Base-by-base conservation (phyloP, 2,329 filamentous ascomycete genomes). In the Colletotrichum nymphaeae region DNA sequence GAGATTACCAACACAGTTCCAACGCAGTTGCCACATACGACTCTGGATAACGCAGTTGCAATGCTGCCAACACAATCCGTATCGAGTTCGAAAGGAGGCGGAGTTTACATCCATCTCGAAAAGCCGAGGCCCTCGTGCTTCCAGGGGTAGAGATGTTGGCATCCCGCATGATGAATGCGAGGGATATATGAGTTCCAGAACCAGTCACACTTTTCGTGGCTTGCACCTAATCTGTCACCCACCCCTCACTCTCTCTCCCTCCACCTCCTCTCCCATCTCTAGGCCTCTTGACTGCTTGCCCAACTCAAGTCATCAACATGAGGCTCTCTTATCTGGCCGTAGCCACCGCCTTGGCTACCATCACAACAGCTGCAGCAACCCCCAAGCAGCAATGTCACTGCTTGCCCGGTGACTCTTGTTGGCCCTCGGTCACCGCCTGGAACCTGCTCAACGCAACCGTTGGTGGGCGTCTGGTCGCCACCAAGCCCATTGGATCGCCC, bases 371-470 rank as follows among this genome's bases (percentile, higher is more conserved):
- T 28, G 71, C 71, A 4, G 69, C 56, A 26, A 52, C 69, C 19
- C 63, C 72, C 57, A 73, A 55, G 62, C 73, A 62, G 52, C 70
- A 69, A 49, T 88, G 86, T 76, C 82, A 83, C n/a, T 86, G 84
- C 78, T 82, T 87, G 46, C 89, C 90, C 0, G 86, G 85, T 14
- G 87, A 91, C 66, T 14, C 75, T 0, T 86, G 84, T 77, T 93
- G 90, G 89, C 90, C 91, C 0, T 79, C 80, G 0, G n/a, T 75
- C 0, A 59, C 76, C 1, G 77, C 80, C 5, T 92, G 90, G 90
- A 75, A 80, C 4, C 66, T 75, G 0, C 84, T 92, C 63, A 91
- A 92, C 76, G 63, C 78, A 8, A 86, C 89, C 1, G 81, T 91
- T 2, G 80, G 82, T 24, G 89, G 88, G 0, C 82, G 81, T 5